A percentile compares a stretch with the other conserved stretches of the same genome.
phyloP scores from a whole-genome alignment of 2,329 filamentous ascomycete genomes.

The Colletotrichum trifolii region DNA sequence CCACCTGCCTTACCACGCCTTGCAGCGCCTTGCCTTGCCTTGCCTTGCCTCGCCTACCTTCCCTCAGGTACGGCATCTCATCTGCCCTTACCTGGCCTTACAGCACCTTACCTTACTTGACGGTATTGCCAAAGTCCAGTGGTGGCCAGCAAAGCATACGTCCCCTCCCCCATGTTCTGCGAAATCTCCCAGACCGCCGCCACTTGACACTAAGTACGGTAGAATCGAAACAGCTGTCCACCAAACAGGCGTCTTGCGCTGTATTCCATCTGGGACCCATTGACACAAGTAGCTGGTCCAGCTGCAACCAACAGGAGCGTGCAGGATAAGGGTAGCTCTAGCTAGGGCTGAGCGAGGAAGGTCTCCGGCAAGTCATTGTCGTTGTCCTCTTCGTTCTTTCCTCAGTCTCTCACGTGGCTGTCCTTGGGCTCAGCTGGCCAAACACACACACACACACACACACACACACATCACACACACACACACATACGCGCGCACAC shows the following conservation, averaged over 20 bases:
- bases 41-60: too few species aligned
- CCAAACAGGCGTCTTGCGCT: conserved; percentile 2
- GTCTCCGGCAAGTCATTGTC: neutral
- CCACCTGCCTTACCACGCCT: neutral
- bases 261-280: too few species aligned
- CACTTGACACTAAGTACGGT: conserved; percentile 20
- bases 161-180: conserved; percentile 22
- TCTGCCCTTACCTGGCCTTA: too few species aligned
- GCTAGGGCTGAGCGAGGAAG: neutral
- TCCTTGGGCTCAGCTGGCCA: conserved; percentile 19
- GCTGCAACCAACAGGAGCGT: neutral
- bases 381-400: conserved; percentile 19
- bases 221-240: conserved; percentile 16
- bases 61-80: too few species aligned
- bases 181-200: conserved; percentile 21
- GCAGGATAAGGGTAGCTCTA: neutral
- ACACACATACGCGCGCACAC: neutral
- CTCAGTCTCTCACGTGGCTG: conserved; percentile 27
- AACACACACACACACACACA: conserved; percentile 13
- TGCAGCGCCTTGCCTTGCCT: too few species aligned
- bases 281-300: conserved; percentile 6
- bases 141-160: conserved; percentile 6
- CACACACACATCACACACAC: neutral
- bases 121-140: neutral
- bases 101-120: too few species aligned